Conservation (phyloP, 1,284 basidiomycete genomes). For the Phellopilus nigrolimitatus region DNA sequence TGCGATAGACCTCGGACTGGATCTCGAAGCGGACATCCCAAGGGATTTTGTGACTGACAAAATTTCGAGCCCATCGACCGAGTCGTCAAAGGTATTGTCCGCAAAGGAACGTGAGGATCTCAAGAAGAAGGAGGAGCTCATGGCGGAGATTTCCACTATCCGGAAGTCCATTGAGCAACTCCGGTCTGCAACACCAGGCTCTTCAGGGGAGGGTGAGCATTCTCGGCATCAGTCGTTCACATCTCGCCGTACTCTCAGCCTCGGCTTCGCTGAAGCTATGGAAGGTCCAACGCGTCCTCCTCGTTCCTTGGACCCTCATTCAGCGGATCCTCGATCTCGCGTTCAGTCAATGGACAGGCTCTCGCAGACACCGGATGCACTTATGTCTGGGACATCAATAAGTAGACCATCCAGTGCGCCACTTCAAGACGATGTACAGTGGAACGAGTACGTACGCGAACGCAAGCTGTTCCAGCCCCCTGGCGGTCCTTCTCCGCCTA, state of each 20-base stretch:
- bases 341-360: conserved; percentile 65
- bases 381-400: conserved; percentile 45
- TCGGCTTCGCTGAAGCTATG: conserved; percentile 51
- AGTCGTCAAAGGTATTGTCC: conserved; percentile 31
- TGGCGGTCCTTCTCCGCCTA: conserved; percentile 69
- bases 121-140: conserved; percentile 61
- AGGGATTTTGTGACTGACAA: conserved; percentile 50
- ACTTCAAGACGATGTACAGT: conserved; percentile 56
- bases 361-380: conserved; percentile 32
- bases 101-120: conserved; percentile 51
- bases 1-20: conserved; percentile 65
- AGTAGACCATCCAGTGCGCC: conserved; percentile 68
- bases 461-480: conserved; percentile 77
- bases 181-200: conserved; percentile 59
- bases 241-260: conserved; percentile 61
- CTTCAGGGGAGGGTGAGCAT: conserved; percentile 43
- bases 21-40: conserved; percentile 69
- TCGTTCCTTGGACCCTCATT: conserved; percentile 58
- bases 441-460: conserved; percentile 76
- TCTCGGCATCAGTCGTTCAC: conserved; percentile 66
- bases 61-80: neutral
- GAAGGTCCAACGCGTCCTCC: conserved; percentile 55
- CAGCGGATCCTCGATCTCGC: conserved; percentile 57
- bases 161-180: conserved; percentile 71
- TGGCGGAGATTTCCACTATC: conserved; percentile 73